phyloP scores from a whole-genome alignment of 192 early-diverging fungal genomes.

The Rhizophagus clarus region DNA sequence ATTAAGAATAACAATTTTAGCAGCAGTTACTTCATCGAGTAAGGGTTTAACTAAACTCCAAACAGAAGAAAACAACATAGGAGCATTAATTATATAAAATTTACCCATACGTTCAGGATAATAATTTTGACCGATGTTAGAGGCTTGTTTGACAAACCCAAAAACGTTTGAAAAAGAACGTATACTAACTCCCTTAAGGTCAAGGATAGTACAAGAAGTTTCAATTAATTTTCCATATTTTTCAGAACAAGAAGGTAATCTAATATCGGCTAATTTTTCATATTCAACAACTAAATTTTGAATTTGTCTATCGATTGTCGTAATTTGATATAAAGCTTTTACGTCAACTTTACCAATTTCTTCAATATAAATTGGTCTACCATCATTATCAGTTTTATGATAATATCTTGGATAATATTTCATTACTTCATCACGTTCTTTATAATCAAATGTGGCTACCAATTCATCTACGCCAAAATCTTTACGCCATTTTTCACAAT shows the following conservation, averaged over 20 bases:
- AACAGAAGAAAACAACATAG: constrained; percentile 68
- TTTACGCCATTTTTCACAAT: constrained; percentile 68
- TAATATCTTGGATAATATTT: constrained; percentile 75
- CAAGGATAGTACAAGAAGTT: constrained; percentile 73
- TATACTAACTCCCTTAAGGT: constrained; percentile 72
- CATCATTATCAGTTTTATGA: constrained; percentile 75
- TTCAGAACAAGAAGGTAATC: constrained; percentile 68
- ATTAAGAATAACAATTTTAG: constrained; percentile 56
- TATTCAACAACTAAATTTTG: constrained; percentile 76
- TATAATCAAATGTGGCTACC: constrained; percentile 61
- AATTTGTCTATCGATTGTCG: constrained; percentile 70
- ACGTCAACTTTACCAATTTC: constrained; percentile 67
- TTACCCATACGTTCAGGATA: constrained; percentile 84
- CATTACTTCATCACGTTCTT: constrained; percentile 63
- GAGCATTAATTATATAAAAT: constrained; percentile 83
- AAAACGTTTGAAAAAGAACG: constrained; percentile 64
- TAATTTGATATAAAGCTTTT: constrained; percentile 61
- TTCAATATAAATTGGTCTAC: constrained; percentile 77
- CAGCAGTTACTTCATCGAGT: constrained; percentile 56
- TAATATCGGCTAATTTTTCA: constrained; percentile 64
- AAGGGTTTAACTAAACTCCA: constrained; percentile 57
- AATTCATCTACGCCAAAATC: constrained; percentile 62
- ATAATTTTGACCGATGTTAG: constrained; percentile 76
- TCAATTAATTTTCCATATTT: constrained; percentile 59
- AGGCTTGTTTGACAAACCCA: constrained; percentile 66